Percentiles rank a stretch among this genome's conserved stretches.
Evolutionary conservation across 2,329 filamentous ascomycete genomes (phyloP).

Genomic region (Cytospora piceicola): DNA sequence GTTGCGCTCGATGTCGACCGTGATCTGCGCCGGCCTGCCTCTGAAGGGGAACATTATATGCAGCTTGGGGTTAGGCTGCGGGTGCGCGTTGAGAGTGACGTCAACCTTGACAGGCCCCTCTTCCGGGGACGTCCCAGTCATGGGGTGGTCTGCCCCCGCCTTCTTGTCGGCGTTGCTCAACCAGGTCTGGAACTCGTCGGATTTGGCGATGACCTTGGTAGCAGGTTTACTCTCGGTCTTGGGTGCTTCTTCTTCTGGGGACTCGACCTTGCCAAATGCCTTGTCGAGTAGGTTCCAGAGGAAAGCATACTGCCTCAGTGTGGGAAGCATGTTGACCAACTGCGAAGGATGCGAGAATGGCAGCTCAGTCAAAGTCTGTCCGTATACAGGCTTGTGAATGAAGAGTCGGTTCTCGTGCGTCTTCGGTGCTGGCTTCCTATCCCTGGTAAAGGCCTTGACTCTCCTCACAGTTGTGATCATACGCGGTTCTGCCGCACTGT

Average conservation of each 20-base stretch:
- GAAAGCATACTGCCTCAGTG: conserved; percentile 75
- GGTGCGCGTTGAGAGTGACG: conserved; percentile 55
- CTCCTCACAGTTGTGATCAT: conserved; percentile 55
- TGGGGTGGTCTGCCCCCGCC: conserved; percentile 17
- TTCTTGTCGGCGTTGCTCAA: conserved; percentile 23
- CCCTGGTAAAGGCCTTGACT: conserved; percentile 47
- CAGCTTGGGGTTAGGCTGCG: conserved; percentile 49
- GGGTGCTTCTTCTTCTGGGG: conserved; percentile 35
- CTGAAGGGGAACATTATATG: conserved; percentile 59
- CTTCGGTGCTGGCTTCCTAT: conserved; percentile 39
- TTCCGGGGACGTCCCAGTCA: conserved; percentile 24
- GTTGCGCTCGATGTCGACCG: conserved; percentile 62
- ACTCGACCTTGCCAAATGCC: conserved; percentile 54
- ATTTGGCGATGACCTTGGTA: conserved; percentile 26
- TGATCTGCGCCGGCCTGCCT: conserved; percentile 54
- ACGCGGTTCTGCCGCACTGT: conserved; percentile 62
- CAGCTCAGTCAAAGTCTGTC: conserved; percentile 66
- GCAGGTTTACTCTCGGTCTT: conserved; percentile 21
- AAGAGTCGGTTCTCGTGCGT: conserved; percentile 65
- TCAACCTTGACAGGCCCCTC: conserved; percentile 46
- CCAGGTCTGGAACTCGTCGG: conserved; percentile 29
- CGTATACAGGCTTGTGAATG: conserved; percentile 74
- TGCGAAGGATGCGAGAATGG: conserved; percentile 81
- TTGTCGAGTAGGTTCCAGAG: conserved; percentile 66
- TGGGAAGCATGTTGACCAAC: conserved; percentile 72